Base-by-base conservation (phyloP, 164 flowering plant genomes). In the Platanus orientalis region DNA sequence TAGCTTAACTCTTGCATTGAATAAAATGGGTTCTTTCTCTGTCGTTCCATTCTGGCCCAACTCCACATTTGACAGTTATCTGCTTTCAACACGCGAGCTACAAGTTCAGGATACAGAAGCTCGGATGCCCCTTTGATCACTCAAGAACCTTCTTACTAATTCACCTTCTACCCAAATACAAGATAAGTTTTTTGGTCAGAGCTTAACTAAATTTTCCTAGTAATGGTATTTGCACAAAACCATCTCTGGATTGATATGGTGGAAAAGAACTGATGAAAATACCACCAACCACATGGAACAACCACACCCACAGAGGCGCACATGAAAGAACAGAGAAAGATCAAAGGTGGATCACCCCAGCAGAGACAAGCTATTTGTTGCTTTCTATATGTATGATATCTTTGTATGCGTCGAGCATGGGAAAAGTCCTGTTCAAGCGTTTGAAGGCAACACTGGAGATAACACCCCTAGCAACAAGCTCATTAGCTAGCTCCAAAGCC, bases 401-500 rank as follows among this genome's bases (percentile, higher is more conserved):
- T 62, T 72, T 77, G 63, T 70, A 75, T 27, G 70, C 77, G 71
- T 77, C 78, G 54, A 70, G 78, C 75, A 74, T 56, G 4, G 86
- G 84, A 67, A 86, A 86, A 4, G 79, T 82, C 59, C 69, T 82
- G 55, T 69, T 72, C 79, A 91, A 75, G 4, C 88, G 86, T 61
- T 60, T 78, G 54, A 81, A 57, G 23, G 80, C 63, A 65, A 76
- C 75, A 29, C 62, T 54, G 21, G 90, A 78, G 62, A 91, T 62
- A 12, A 67, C 80, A 49, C 32, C 61, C 56, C 72, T 71, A 17
- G 67, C 66, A 55, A 64, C 36, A 45, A 89, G 83, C 16, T 69
- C 57, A n/a, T 80, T 78, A 2, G 90, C 87, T 52, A 89, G 29
- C 70, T 81, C 80, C 80, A 79, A 69, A n/a, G 96, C 97, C 69